A percentile compares a stretch with the other conserved stretches of the same genome.
Conservation (phyloP, 805 yeast genomes). For the Scheffersomyces spartinae region DNA sequence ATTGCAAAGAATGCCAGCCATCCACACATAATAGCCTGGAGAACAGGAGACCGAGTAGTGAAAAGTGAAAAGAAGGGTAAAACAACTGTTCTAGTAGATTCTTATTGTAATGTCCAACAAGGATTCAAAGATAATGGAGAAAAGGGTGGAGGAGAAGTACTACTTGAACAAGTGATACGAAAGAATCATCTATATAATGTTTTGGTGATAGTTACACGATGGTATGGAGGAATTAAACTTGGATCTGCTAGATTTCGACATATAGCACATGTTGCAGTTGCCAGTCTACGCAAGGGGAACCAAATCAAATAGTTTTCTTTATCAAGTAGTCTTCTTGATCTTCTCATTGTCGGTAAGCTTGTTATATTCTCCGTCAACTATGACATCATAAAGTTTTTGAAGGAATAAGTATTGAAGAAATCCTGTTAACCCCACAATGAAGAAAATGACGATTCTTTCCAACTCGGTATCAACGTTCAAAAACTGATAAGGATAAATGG, state of each 20-base stretch:
- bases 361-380: too few relatives aligned
- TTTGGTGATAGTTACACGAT: conserved; percentile 58
- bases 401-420: conserved; percentile 20
- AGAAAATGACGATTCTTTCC: conserved; percentile 37
- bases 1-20: conserved; percentile 49
- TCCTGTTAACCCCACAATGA: conserved; percentile 24
- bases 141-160: conserved; percentile 55
- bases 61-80: conserved; percentile 1
- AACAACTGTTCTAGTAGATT: background rate
- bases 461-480: conserved; percentile 38
- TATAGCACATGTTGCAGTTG: conserved; percentile 45
- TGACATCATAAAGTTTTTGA: conserved; percentile 15
- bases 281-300: conserved; percentile 39
- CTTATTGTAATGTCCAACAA: conserved; percentile 29
- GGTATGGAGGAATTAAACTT: conserved; percentile 74
- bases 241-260: conserved; percentile 65
- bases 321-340: too few relatives aligned
- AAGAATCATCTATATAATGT: conserved; percentile 39
- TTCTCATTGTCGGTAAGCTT: conserved; percentile 4
- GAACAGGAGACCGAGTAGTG: conserved; percentile 24
- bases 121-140: conserved; percentile 68
- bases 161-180: conserved; percentile 42
- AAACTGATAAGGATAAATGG: conserved; percentile 57
- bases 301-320: too few relatives aligned
- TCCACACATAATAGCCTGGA: conserved; percentile 68